Base-by-base conservation (phyloP, 345 rosid genomes). In the Lepidium africanum region DNA sequence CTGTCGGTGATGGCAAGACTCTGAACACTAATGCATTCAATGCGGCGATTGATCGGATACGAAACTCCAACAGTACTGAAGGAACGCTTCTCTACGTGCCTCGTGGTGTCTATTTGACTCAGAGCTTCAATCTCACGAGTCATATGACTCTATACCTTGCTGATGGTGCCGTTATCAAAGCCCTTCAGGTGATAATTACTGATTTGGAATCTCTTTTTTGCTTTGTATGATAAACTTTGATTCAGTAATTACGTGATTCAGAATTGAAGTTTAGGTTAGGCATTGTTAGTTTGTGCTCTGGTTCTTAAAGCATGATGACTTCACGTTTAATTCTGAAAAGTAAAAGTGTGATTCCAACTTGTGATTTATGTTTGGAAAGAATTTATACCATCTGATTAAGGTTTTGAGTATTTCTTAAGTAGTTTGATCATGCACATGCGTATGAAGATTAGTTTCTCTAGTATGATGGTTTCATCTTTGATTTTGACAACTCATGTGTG, bases 101-200 rank as follows among this genome's bases (percentile, higher is more conserved):
- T 38, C 83, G 89, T 17, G 98, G 98, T 19, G 96, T 86, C 13
- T 92, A 81, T 77, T 78, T 92, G 69, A 86, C 97, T 2, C 85
- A 54, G 57, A 81, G 82, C 69, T 92, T 88, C 51, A 88, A 90
- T 65, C 91, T 90, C 8, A 84, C 96, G 9, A 92, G 94, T 52
- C 91, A 83, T 67, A 92, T 92, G 98, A 92, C 98, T 17, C 90
- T 92, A 1, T 90, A 84, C 80, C 81, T 92, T 81, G 96, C 96
- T 40, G 49, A 74, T 27, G 98, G 86, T 65, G 97, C 96, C 2
- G 91, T 88, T 60, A 85, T 92, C 69, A 88, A 81, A 77, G 98
- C 97, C 36, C 77, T 84, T 66, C 92, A 85, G 96, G 98, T 89
- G 65, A 21, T n/a, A n/a, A n/a, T 50, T 63, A 4, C 9, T 39